These are phyloP conservation scores for Thraustotheca clavata DNA, from an alignment of 352 stramenopile genomes.

Conservation along the genomic window DNA sequence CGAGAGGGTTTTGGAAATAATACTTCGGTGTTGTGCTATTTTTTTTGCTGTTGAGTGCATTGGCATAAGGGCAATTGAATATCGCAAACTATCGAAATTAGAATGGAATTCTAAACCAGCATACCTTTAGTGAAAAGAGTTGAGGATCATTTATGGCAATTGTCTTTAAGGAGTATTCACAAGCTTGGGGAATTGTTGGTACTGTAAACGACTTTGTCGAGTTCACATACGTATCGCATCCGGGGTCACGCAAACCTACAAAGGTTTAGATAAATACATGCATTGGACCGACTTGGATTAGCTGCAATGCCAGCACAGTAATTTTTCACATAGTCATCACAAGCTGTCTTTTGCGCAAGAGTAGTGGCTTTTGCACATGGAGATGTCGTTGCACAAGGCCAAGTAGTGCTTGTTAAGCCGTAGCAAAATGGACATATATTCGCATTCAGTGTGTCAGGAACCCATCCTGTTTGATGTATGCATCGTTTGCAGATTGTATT, in stretches of 20 bases:
- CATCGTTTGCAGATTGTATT: conserved; percentile 11
- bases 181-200: background rate
- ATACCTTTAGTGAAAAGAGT: conserved; percentile 8
- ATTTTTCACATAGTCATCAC: conserved; percentile 7
- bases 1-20: conserved; percentile 1
- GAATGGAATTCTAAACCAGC: background rate
- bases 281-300: background rate
- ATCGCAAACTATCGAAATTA: conserved; percentile 6
- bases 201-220: conserved; percentile 6
- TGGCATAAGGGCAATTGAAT: conserved; percentile 7
- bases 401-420: background rate
- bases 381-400: background rate
- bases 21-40: conserved; percentile 1
- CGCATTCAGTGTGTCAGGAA: conserved; percentile 1
- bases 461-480: conserved; percentile 11
- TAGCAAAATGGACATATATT: conserved; percentile 16
- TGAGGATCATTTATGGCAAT: conserved; percentile 6
- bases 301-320: conserved; percentile 6
- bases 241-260: conserved; percentile 3
- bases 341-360: background rate
- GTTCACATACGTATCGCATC: conserved; percentile 14
- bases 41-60: background rate
- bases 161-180: conserved; percentile 9
- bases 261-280: background rate
- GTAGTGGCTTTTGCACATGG: background rate